A percentile compares a stretch with the other conserved stretches of the same genome.
phyloP scores from a whole-genome alignment of 768 basidiomycete genomes.

The Lactarius evosmus region DNA sequence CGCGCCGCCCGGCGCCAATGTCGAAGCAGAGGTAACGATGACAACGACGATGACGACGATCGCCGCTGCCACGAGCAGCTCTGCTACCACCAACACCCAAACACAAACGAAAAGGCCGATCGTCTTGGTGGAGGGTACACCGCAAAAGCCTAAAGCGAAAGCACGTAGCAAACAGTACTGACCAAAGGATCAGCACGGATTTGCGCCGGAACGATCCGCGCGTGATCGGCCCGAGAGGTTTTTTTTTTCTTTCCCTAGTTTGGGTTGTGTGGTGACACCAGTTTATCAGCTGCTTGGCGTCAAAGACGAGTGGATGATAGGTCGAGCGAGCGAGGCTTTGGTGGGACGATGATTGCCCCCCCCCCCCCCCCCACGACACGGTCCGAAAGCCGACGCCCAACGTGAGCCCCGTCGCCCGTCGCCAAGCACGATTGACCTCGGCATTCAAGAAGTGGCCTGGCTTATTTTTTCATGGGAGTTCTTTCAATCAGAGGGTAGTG shows the following conservation, averaged over 20 bases:
- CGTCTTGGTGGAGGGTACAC: constrained; percentile 32
- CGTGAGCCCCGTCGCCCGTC: neutral
- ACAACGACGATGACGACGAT: neutral
- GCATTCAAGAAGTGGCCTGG: neutral
- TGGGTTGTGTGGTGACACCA: neutral
- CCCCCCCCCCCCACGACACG: neutral
- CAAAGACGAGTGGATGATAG: neutral
- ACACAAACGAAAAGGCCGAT: constrained; percentile 28
- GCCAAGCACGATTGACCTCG: constrained; percentile 9
- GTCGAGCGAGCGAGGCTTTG: neutral
- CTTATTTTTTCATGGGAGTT: neutral
- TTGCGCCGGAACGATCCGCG: neutral
- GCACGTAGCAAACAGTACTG: constrained; percentile 2
- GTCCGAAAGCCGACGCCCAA: constrained; percentile 11
- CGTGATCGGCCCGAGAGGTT: neutral
- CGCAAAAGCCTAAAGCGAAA: constrained; percentile 27
- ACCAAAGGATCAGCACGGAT: neutral
- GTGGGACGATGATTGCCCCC: too few species aligned
- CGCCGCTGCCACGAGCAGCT: neutral
- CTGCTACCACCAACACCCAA: constrained; percentile 20
- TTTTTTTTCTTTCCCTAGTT: neutral
- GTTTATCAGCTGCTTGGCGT: neutral
- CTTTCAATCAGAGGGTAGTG: neutral
- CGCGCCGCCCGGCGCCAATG: constrained; percentile 24
- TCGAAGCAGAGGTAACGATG: constrained; percentile 21